phyloP scores from a whole-genome alignment of 805 yeast genomes.

The Metschnikowia lachancei region DNA sequence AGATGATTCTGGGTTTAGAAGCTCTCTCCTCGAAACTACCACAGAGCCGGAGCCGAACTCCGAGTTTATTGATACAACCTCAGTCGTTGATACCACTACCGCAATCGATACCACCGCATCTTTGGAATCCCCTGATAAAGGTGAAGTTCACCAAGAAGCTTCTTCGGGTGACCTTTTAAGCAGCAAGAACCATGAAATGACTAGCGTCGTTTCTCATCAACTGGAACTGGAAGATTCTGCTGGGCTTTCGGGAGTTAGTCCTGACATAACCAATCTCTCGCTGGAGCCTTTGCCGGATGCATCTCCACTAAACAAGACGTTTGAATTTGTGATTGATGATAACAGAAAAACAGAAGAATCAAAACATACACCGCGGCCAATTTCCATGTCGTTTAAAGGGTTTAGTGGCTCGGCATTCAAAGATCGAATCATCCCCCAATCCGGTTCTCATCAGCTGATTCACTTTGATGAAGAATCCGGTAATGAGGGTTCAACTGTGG shows the following conservation, averaged over 20 bases:
- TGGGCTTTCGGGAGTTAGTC: background rate
- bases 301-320: constrained; percentile 15
- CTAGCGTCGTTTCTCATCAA: background rate
- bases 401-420: constrained; percentile 54
- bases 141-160: background rate
- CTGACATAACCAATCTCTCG: background rate
- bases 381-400: constrained; percentile 60
- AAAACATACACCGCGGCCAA: constrained; percentile 28
- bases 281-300: constrained; percentile 5
- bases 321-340: constrained; percentile 13
- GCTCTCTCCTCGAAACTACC: background rate
- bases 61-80: background rate
- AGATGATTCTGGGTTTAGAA: background rate
- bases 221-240: constrained; percentile 6
- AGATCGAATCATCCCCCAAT: constrained; percentile 13
- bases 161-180: background rate
- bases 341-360: background rate
- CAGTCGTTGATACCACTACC: constrained; percentile 6
- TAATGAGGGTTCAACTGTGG: constrained; percentile 31
- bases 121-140: background rate
- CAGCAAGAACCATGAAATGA: background rate
- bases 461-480: constrained; percentile 34
- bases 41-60: background rate
- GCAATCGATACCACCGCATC: constrained; percentile 8
- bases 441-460: constrained; percentile 42